Conservation (phyloP, 495 filamentous ascomycete species). For the Penicillium macrosclerotiorum region DNA sequence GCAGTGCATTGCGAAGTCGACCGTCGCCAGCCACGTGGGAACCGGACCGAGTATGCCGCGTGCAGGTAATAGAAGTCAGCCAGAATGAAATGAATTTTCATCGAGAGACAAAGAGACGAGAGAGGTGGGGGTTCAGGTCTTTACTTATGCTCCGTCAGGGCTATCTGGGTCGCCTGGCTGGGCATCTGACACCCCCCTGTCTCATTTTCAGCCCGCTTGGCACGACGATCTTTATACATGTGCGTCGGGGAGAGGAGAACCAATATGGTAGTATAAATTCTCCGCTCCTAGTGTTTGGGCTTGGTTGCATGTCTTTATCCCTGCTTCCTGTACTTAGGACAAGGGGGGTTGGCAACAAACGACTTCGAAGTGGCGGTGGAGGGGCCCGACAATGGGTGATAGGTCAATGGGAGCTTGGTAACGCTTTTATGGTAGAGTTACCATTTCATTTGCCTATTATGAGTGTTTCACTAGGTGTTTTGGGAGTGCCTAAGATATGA, state of each 20-base stretch:
- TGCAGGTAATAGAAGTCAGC: background rate
- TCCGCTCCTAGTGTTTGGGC: conserved; percentile 5
- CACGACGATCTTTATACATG: background rate
- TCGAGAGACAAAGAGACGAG: background rate
- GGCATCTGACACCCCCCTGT: too few relatives aligned
- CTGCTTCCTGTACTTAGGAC: background rate
- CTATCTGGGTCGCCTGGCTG: background rate
- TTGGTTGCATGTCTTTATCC: background rate
- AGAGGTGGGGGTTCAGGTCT: background rate
- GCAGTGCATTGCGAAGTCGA: conserved; percentile 1
- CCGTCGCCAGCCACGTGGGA: conserved; percentile 2
- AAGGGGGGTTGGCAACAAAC: background rate
- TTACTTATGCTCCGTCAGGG: background rate
- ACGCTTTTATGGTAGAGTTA: too few relatives aligned
- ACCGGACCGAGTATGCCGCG: too few relatives aligned
- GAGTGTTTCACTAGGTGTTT: too few relatives aligned
- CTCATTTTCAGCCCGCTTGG: too few relatives aligned
- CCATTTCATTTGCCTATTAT: too few relatives aligned
- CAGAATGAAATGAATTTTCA: background rate
- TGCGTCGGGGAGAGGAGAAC: too few relatives aligned
- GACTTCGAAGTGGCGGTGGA: too few relatives aligned
- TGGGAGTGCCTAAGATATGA: too few relatives aligned
- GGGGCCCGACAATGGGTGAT: too few relatives aligned
- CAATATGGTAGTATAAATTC: conserved; percentile 6
- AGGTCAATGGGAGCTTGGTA: too few relatives aligned